Evolutionary conservation across 345 rosid genomes (phyloP).

Genomic region (Populus deltoides): DNA sequence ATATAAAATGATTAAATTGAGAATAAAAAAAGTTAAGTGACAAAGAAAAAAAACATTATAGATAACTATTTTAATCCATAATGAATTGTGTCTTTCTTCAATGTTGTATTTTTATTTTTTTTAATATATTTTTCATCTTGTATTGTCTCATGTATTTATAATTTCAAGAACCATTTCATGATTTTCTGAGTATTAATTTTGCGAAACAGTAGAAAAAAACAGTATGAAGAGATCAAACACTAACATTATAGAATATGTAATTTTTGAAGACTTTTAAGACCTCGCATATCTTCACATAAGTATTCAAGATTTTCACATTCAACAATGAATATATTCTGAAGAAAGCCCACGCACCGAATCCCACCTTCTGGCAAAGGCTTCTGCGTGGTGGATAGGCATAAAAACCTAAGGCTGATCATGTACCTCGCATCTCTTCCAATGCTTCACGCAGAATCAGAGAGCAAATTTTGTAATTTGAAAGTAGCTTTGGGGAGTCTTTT

Average conservation of each 20-base stretch:
- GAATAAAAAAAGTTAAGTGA: too few species aligned
- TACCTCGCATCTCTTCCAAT: slow-evolving; percentile 17
- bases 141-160: too few species aligned
- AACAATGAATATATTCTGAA: slow-evolving; percentile 9
- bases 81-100: too few species aligned
- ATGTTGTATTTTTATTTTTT: too few species aligned
- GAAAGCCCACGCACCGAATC: slow-evolving; percentile 26
- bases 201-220: too few species aligned
- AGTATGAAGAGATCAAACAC: background rate
- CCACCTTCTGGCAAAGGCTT: slow-evolving; percentile 10
- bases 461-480: slow-evolving; percentile 26
- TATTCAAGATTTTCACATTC: slow-evolving; percentile 20
- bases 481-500: slow-evolving; percentile 22
- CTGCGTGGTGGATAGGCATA: slow-evolving; percentile 21
- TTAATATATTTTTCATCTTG: too few species aligned
- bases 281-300: slow-evolving; percentile 11
- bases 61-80: too few species aligned
- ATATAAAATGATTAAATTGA: too few species aligned
- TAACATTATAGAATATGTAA: slow-evolving; percentile 1
- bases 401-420: slow-evolving; percentile 22
- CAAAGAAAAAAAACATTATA: too few species aligned
- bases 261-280: slow-evolving; percentile 15
- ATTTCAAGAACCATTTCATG: too few species aligned
- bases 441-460: slow-evolving; percentile 6
- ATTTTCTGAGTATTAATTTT: too few species aligned